These are phyloP conservation scores for Diaporthe sp. DNA, from an alignment of 2,329 filamentous ascomycete species.

Conservation along the genomic window DNA sequence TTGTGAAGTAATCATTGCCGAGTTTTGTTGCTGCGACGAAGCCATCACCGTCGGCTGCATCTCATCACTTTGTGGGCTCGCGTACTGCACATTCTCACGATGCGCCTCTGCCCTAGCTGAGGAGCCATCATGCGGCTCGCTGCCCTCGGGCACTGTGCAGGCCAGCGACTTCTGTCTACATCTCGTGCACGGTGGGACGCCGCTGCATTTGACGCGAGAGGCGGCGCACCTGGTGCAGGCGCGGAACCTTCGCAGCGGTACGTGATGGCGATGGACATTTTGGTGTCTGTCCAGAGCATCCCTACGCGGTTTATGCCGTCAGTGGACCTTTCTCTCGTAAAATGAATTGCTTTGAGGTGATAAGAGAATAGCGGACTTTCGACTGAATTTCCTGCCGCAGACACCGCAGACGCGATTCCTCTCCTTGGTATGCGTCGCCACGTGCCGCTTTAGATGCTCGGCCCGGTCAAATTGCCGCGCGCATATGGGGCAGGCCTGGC, in stretches of 20 bases:
- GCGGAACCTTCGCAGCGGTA: conserved; percentile 33
- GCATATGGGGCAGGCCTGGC: conserved; percentile 32
- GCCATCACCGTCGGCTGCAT: background rate
- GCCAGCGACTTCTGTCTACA: conserved; percentile 35
- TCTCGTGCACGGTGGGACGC: conserved; percentile 19
- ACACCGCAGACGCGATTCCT: conserved; percentile 28
- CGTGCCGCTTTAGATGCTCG: conserved; percentile 36
- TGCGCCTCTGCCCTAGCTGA: background rate
- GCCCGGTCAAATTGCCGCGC: conserved; percentile 31
- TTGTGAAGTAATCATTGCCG: background rate
- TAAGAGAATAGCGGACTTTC: conserved; percentile 19
- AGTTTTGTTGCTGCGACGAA: background rate
- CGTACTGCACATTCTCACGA: background rate
- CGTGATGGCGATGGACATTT: conserved; percentile 28
- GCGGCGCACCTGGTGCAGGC: conserved; percentile 35
- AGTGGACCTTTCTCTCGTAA: background rate
- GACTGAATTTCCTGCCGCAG: conserved; percentile 37
- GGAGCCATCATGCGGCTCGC: background rate
- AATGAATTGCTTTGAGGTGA: too few relatives aligned
- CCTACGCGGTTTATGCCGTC: background rate
- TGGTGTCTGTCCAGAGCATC: conserved; percentile 34
- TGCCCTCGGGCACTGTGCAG: conserved; percentile 30
- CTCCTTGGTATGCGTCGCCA: conserved; percentile 36
- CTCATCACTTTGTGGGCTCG: background rate
- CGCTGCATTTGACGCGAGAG: conserved; percentile 37